Evolutionary conservation across 768 basidiomycete genomes (phyloP), one percentile per base, ranked within the genome.

Genomic region (Podaxis sp.): DNA sequence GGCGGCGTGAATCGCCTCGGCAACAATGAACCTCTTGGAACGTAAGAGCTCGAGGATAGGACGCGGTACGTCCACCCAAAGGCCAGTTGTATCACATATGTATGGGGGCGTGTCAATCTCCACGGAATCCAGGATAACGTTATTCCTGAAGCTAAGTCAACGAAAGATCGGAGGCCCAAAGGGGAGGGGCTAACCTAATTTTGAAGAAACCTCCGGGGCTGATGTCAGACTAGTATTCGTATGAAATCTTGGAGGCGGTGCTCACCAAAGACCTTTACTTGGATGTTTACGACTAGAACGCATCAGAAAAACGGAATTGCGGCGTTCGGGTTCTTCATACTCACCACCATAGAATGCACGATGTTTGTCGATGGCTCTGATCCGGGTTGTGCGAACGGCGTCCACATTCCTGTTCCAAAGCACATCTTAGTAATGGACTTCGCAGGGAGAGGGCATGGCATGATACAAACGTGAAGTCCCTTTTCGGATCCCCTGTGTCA

Each of bases 1-100:
- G 2, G 94, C 93, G 4, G 92, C 83, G 69, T 96, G 94, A 53
- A 96, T 93, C 0, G 88, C 90, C 54, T 85, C 93, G 0, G 93
- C 91, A 0, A 86, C 80, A 63, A 87, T 84, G 46, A 93, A 80
- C 4, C 74, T 76, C 65, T 87, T 85, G 11, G 66, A 64, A 12
- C 74, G 73, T 70, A 94, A 77, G n/a, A 87, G 69, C 5, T 78
- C 70, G 52, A 93, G 71, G 22, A 84, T 76, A 0, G 71, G 37
- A 25, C 75, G 76, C 0, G 91, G 88, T 1, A 94, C 76, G 68
- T 95, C 90, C 25, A 95, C 76, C 93, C 93, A 95, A 60, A 81
- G 76, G 27, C 94, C 93, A 1, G 82, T 86, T 1, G 89, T 85
- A 61, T 87, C 83, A 24, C 86, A 85, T 65, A 88, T 82, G 82